A percentile compares a stretch with the other conserved stretches of the same genome.
These are phyloP conservation scores for Dendrobium catenatum DNA, from an alignment of 106 monocot species.

Conservation along the genomic window DNA sequence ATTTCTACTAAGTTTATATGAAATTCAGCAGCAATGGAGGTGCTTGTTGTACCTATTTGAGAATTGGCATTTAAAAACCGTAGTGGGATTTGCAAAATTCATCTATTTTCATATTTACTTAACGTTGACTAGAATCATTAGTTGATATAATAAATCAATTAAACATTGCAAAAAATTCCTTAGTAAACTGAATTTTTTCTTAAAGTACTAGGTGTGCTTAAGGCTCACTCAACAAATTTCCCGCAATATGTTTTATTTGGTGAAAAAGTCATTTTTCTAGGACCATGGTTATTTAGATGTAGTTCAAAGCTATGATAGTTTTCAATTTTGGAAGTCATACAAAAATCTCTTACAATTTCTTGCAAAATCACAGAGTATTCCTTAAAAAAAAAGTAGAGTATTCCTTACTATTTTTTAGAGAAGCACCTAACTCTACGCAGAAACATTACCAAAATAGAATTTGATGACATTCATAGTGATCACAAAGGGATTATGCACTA, in stretches of 20 bases:
- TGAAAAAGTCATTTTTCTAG: neutral
- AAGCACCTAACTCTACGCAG: too few species aligned
- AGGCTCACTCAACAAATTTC: neutral
- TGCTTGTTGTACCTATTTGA: neutral
- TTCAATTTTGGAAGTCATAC: neutral
- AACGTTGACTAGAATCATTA: neutral
- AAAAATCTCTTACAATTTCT: too few species aligned
- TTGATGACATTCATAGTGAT: too few species aligned
- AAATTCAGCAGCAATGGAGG: neutral
- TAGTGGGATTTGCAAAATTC: neutral
- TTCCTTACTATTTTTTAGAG: too few species aligned
- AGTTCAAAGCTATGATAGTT: neutral
- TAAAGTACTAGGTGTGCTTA: neutral
- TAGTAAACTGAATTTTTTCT: neutral
- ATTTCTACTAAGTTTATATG: neutral
- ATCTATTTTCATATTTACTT: neutral
- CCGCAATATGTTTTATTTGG: neutral
- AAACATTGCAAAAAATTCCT: neutral
- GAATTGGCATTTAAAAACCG: neutral
- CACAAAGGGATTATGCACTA: too few species aligned
- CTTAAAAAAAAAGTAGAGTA: too few species aligned
- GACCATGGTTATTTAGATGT: neutral
- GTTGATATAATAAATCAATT: neutral
- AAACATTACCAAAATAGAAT: too few species aligned
- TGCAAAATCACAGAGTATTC: too few species aligned